Base-by-base conservation (phyloP, 108 stramenopile species). In the Stephanodiscus triporus region DNA sequence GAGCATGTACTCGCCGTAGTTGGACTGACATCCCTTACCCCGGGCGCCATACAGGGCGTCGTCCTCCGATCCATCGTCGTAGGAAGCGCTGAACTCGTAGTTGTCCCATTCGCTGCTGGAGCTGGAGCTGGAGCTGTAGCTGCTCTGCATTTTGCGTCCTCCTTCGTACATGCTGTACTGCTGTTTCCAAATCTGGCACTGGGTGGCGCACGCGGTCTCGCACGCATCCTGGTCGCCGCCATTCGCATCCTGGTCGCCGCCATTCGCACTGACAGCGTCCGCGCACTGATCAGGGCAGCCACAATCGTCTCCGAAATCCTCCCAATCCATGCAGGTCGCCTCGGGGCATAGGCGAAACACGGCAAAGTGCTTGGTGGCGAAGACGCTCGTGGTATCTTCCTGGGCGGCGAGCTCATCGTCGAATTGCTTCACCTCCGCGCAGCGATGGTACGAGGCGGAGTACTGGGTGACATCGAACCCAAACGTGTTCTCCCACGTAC, bases 1-100 rank as follows among this genome's bases (percentile, higher is more conserved):
- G 45, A 95, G 72, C 50, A 90, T 73, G 53, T 92, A 95, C 72
- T 92, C 91, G 26, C 90, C 94, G 70, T 85, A 95, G 58, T 87
- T 79, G 38, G 62, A 64, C 45, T 70, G 64, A 67, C 94, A 95
- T 13, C 94, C 94, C 30, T 38, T 30, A 3, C 86, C 60, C 61
- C 24, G 48, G 72, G 82, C 66, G 68, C 82, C 66, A 20, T 61
- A 61, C 2, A 61, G n/a, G n/a, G n/a, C 40, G 4, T 40, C 60
- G 0, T 23, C 19, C 5, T 13, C 10, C 4, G 56, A 34, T 3
- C 36, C 60, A 19, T 61, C 60, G 16, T 37, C 36, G 20, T 61
- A 61, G 37, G 1, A 37, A 20, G 60, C 20, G 9, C 0, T 0
- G 60, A 61, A 61, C 3, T n/a, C 20, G 60, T 4, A 61, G 37